A percentile compares a stretch with the other conserved stretches of the same genome.
These are phyloP conservation scores for Syzygium jambos DNA, from an alignment of 345 rosid species.

Conservation along the genomic window DNA sequence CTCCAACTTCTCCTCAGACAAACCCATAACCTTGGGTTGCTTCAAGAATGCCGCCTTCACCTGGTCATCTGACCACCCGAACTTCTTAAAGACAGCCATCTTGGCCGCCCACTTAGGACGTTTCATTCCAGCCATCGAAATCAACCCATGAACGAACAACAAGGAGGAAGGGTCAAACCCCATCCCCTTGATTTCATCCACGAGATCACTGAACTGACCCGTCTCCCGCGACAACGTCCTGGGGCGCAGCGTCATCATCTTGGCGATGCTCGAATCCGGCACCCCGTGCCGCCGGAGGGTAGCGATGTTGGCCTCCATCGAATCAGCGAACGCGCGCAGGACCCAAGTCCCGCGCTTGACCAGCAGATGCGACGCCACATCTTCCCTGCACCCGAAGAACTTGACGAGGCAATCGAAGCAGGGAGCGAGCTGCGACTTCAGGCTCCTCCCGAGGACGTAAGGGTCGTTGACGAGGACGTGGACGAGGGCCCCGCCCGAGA, in stretches of 20 bases:
- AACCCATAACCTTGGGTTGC: conserved; percentile 6
- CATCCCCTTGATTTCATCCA: neutral
- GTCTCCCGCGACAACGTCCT: neutral
- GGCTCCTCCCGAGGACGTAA: neutral
- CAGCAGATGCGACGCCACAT: neutral
- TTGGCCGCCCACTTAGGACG: neutral
- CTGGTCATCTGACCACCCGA: conserved; percentile 1
- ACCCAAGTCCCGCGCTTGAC: conserved; percentile 5
- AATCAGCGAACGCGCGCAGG: neutral
- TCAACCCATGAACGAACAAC: neutral
- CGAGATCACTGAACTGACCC: neutral
- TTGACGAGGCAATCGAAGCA: neutral
- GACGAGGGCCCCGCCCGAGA: neutral
- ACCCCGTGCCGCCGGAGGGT: neutral
- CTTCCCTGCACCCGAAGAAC: neutral
- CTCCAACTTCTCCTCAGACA: neutral
- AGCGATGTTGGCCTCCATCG: conserved; percentile 1
- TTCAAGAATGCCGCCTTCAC: neutral
- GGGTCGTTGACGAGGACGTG: conserved; percentile 4
- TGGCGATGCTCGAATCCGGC: neutral
- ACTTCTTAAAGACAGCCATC: conserved; percentile 3
- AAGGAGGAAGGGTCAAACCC: neutral
- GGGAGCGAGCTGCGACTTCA: neutral
- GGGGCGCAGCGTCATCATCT: neutral
- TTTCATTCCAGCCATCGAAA: neutral